Conservation (phyloP, 2,329 filamentous ascomycete species). For the Emmonsiellopsis sp. region DNA sequence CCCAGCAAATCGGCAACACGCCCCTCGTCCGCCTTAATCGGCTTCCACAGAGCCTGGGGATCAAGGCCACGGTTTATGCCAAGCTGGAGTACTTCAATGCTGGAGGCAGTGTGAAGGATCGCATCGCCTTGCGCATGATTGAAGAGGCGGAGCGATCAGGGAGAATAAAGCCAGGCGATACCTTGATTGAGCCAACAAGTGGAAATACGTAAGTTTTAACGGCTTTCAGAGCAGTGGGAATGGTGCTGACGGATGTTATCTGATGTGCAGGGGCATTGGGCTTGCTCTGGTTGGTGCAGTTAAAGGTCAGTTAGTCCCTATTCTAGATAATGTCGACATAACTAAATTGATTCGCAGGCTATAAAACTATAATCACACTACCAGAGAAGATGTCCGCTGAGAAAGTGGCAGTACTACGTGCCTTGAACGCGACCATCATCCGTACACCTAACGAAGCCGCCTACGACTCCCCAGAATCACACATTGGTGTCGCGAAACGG, state of each 20-base stretch:
- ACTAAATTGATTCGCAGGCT: slow-evolving; percentile 39
- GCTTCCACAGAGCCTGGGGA: slow-evolving; percentile 81
- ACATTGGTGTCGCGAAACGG: slow-evolving; percentile 87
- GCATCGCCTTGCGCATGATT: slow-evolving; percentile 94
- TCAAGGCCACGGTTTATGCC: slow-evolving; percentile 80
- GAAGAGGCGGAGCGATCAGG: slow-evolving; percentile 87
- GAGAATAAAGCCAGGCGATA: slow-evolving; percentile 93
- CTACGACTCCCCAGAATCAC: slow-evolving; percentile 87
- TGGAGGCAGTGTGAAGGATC: slow-evolving; percentile 86
- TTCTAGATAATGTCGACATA: neutral
- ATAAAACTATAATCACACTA: slow-evolving; percentile 96
- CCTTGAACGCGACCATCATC: slow-evolving; percentile 93
- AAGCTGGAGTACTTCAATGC: slow-evolving; percentile 93
- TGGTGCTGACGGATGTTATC: slow-evolving; percentile 18
- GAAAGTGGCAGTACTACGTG: slow-evolving; percentile 90
- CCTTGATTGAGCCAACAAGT: slow-evolving; percentile 93
- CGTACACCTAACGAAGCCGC: slow-evolving; percentile 93
- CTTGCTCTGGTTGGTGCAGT: slow-evolving; percentile 88
- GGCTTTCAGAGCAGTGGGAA: neutral
- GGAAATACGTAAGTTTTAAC: slow-evolving; percentile 65
- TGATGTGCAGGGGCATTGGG: slow-evolving; percentile 61
- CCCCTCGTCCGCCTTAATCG: slow-evolving; percentile 92
- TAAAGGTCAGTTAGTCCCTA: slow-evolving; percentile 48
- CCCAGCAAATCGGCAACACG: slow-evolving; percentile 87
- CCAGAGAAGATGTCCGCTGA: slow-evolving; percentile 99